These are phyloP conservation scores for Sambucus nigra DNA, from an alignment of 129 eudicot genomes.

Conservation along the genomic window DNA sequence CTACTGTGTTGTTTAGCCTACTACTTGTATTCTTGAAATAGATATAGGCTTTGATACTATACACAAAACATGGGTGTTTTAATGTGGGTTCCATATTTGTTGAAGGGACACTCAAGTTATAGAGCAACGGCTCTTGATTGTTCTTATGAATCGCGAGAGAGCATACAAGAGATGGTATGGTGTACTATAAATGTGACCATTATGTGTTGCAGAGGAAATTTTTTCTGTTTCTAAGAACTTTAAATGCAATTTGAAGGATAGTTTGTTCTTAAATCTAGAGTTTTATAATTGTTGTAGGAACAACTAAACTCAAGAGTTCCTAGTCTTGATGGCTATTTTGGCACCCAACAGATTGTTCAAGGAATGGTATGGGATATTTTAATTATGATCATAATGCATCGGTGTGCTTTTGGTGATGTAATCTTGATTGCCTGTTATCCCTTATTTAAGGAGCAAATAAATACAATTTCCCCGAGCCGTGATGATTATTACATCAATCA, in stretches of 20 bases:
- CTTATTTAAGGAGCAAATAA: slow-evolving; percentile 5
- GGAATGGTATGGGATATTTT: slow-evolving; percentile 12
- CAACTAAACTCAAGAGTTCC: slow-evolving; percentile 12
- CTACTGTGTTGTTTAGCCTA: not conserved
- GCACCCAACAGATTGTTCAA: slow-evolving; percentile 12
- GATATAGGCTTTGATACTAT: not conserved
- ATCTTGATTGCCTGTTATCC: not conserved
- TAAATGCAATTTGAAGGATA: not conserved
- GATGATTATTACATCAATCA: slow-evolving; percentile 15
- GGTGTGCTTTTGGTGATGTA: not conserved
- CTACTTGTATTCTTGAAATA: not conserved
- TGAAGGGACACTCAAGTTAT: slow-evolving; percentile 9
- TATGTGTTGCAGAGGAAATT: not conserved
- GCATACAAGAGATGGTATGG: slow-evolving; percentile 18
- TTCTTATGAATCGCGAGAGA: slow-evolving; percentile 17
- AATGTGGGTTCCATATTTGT: slow-evolving; percentile 8
- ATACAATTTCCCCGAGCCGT: not conserved
- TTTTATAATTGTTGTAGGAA: slow-evolving; percentile 7
- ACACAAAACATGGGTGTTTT: not conserved
- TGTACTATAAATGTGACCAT: not conserved
- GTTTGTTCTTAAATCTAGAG: not conserved
- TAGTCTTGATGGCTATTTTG: slow-evolving; percentile 11
- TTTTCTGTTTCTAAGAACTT: not conserved
- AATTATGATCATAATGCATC: not conserved
- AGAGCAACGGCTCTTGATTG: slow-evolving; percentile 13